Base-by-base conservation (phyloP, 352 stramenopile genomes). In the Globisporangium parvum region DNA sequence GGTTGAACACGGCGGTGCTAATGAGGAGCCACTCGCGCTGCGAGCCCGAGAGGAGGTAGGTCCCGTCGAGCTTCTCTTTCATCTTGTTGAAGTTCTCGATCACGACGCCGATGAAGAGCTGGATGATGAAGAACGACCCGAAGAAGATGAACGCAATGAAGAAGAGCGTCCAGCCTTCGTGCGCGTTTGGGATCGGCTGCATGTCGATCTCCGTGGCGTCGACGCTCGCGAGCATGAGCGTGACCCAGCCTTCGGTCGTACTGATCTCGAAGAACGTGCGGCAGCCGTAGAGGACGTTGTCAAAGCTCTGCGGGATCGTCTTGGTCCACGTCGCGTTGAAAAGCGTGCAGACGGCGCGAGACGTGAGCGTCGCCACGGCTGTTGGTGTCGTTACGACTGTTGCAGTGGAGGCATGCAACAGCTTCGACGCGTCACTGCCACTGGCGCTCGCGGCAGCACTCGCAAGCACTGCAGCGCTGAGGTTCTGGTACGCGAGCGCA, bases 71-170 rank as follows among this genome's bases (percentile, higher is more conserved):
- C 40, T 77, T 83, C 31, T 83, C 70, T 44, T 86, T 86, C 75
- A 86, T 86, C 4, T 65, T 71, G 35, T 90, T 90, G 53, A 96
- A 97, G 52, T 96, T 95, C 57, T 97, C 88, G 35, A 96, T 91
- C 53, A 96, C 81, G 24, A 96, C 87, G 28, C 88, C 91, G 5
- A 96, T 88, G 63, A 97, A 97, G 4, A 97, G 71, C 59, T 97
- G 88, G 40, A 96, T 90, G 21, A 96, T 77, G 60, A 97, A 96
- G 63, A 95, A 96, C 21, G 85, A 77, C 20, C 88, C 87, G 3
- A 91, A 62, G 24, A 96, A 73, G 51, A 97, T 91, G 62, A 96
- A 97, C 9, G 76, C 44, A 51, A 96, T 84, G 62, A 89, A 96
- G 60, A 95, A 96, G 15, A 93, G 45, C 6, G 79, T 79, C 78